A percentile compares a stretch with the other conserved stretches of the same genome.
These are phyloP conservation scores for Fraxinus sp. DNA, from an alignment of 305 asterid genomes.

Conservation along the genomic window DNA sequence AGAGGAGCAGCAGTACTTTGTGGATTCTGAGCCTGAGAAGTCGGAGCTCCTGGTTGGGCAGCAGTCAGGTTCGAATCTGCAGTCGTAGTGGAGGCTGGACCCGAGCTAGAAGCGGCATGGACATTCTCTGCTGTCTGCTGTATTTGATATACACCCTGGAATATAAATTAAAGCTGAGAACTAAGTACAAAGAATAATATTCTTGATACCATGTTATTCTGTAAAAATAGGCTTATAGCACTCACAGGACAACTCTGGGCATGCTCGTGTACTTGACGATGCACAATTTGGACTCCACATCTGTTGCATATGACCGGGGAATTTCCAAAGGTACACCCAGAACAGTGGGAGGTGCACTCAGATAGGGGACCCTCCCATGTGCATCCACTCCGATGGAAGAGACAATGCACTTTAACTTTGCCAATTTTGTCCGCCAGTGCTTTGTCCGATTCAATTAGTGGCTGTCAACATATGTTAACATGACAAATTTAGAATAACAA, in stretches of 20 bases:
- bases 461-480: constrained; percentile 53
- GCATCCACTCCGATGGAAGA: constrained; percentile 87
- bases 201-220: not conserved
- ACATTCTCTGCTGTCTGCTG: constrained; percentile 49
- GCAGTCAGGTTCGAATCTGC: constrained; percentile 43
- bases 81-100: constrained; percentile 40
- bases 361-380: constrained; percentile 88
- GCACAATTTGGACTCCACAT: constrained; percentile 85
- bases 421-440: constrained; percentile 74
- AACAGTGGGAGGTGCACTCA: constrained; percentile 71
- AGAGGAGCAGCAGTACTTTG: constrained; percentile 44
- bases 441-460: constrained; percentile 67
- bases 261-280: constrained; percentile 91
- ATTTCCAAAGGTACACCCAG: constrained; percentile 72
- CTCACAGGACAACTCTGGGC: constrained; percentile 89
- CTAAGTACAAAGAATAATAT: not conserved
- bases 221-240: constrained; percentile 13
- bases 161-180: constrained; percentile 13
- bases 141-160: constrained; percentile 65
- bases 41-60: constrained; percentile 45
- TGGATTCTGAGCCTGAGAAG: constrained; percentile 51
- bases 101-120: constrained; percentile 39
- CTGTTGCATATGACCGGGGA: constrained; percentile 88
- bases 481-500: constrained; percentile 24
- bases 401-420: constrained; percentile 81